Evolutionary conservation across 116 monocot genomes (phyloP).

Genomic region (Phalaenopsis hybrid): DNA sequence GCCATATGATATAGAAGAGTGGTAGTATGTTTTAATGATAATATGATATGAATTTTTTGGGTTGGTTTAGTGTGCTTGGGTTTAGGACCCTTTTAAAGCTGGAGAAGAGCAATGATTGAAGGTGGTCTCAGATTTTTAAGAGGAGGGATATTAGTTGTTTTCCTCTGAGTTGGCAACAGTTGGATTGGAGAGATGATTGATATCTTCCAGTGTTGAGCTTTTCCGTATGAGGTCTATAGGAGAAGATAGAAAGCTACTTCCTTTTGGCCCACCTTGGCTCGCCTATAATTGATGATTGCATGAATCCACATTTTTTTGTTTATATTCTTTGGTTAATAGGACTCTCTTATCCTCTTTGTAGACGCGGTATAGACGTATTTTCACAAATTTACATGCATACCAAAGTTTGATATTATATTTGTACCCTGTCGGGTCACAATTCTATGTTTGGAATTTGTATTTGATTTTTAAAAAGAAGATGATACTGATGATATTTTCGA

Average conservation of each 20-base stretch:
- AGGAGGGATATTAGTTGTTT: not conserved
- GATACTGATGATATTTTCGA: too few relatives aligned
- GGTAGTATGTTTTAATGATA: not conserved
- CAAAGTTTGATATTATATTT: too few relatives aligned
- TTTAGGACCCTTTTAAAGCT: slow-evolving; percentile 5
- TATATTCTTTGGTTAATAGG: too few relatives aligned
- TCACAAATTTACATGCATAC: too few relatives aligned
- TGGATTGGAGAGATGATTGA: not conserved
- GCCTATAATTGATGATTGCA: not conserved
- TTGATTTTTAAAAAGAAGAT: too few relatives aligned
- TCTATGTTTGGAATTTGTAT: too few relatives aligned
- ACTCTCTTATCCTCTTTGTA: too few relatives aligned
- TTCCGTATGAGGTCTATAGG: not conserved
- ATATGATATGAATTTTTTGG: not conserved
- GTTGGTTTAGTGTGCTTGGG: not conserved
- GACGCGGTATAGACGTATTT: too few relatives aligned
- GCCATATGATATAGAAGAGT: slow-evolving; percentile 1
- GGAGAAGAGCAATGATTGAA: slow-evolving; percentile 8
- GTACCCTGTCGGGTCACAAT: too few relatives aligned
- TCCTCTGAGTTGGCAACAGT: slow-evolving; percentile 8
- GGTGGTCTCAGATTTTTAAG: not conserved
- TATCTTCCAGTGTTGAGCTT: not conserved
- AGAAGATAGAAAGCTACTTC: too few relatives aligned
- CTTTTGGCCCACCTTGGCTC: not conserved
- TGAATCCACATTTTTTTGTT: too few relatives aligned